These are phyloP conservation scores for Solanum etuberosum DNA, from an alignment of 257 asterid species.

Conservation along the genomic window DNA sequence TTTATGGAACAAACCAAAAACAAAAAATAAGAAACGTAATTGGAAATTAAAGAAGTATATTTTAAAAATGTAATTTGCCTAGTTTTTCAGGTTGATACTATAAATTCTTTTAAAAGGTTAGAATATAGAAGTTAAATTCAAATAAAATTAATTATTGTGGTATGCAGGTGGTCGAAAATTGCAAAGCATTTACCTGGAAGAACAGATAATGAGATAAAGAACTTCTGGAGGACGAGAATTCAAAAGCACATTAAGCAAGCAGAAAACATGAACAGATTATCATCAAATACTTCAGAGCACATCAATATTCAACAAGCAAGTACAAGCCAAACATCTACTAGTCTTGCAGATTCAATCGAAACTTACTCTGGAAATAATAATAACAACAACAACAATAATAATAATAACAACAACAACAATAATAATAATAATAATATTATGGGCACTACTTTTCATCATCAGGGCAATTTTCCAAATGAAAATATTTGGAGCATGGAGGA, in stretches of 20 bases:
- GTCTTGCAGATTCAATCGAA: constrained; percentile 37
- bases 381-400: not conserved
- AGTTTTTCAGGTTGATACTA: not conserved
- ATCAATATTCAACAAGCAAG: constrained; percentile 34
- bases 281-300: constrained; percentile 17
- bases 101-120: not conserved
- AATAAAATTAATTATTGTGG: not conserved
- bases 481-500: constrained; percentile 87
- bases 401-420: not conserved
- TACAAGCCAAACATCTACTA: constrained; percentile 44
- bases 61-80: not conserved
- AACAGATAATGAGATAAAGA: constrained; percentile 88
- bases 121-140: not conserved
- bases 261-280: constrained; percentile 24
- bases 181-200: constrained; percentile 90
- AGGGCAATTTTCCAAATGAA: constrained; percentile 40
- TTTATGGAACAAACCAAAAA: too few species aligned
- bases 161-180: constrained; percentile 66
- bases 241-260: constrained; percentile 46
- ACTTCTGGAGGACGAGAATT: constrained; percentile 87
- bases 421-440: not conserved
- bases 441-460: constrained; percentile 33
- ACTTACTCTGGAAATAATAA: constrained; percentile 34
- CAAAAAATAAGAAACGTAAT: too few species aligned
- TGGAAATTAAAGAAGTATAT: not conserved